Evolutionary conservation across 2,329 filamentous ascomycete species (phyloP), one percentile per base, ranked within the genome.

Genomic region (Colletotrichum melonis): DNA sequence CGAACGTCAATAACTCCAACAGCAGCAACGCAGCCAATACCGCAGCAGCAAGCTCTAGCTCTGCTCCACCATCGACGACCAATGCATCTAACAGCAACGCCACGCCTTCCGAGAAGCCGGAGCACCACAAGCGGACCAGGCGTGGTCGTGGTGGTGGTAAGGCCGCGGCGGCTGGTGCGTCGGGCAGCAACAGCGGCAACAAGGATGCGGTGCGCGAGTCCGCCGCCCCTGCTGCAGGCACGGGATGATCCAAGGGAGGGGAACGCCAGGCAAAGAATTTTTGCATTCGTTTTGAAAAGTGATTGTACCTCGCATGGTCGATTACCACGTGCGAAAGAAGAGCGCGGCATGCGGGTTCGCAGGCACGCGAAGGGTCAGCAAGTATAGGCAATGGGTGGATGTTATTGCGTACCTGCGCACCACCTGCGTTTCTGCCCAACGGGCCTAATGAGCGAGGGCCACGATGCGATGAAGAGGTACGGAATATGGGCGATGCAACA

Each of bases 101-200:
- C 4, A 35, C 60, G 4, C 65, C 70, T 11, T 28, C 73, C 30
- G 76, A 76, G 14, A 79, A 77, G 67, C 63, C 63, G 6, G 77
- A 78, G 56, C 65, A 67, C 62, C 68, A 77, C 4, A 74, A 76
- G 28, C 77, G 78, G 16, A 77, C 76, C 11, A 74, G 79, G 55
- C 75, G 79, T 42, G 77, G 79, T 11, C 77, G 76, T 35, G 75
- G 77, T 3, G 71, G 76, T 26, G 72, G 75, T 14, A 76, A 75
- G 54, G 73, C 59, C 38, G 70, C 59, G 5, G 72, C 66, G 38
- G 74, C 42, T 49, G 42, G 72, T 22, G 72, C 69, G 24, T 66
- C 54, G 64, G 59, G 68, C 60, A 67, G 63, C 67, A 67, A 35
- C 57, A 62, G 64, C 52, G 52, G 64, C 16, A 57, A 65, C 63